Base-by-base conservation (phyloP, 2,329 filamentous ascomycete species). In the Esteya vermicola region DNA sequence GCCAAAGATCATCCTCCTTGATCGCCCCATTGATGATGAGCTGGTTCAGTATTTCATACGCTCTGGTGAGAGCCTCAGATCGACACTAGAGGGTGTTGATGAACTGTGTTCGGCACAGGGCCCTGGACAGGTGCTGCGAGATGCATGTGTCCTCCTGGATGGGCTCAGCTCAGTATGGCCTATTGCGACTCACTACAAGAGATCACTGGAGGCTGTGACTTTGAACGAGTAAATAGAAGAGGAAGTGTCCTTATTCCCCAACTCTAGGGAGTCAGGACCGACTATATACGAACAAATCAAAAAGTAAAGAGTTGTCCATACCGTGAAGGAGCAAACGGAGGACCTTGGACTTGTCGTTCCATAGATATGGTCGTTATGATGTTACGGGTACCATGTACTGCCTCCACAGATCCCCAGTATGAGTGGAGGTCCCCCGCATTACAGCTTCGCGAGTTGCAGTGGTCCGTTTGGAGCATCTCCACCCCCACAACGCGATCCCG, bases 11-110 rank as follows among this genome's bases (percentile, higher is more conserved):
- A 27, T 39, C 19, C 28, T 33, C 9, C 9, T 39, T 10, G 37
- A 39, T 20, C 28, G 37, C 9, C 37, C 37, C n/a, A 16, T 39
- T 14, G 37, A 39, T 16, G 37, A 39, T 20, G 37, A 39, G 37
- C 37, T 39, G 18, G 28, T 33, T 7, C 37, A 39, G 30, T 14
- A 33, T 16, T 39, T 33, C 18, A 33, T 39, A 14, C 28, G 37
- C 6, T 16, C 21, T 3, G 37, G 37, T 3, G 28, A 33, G 9
- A 18, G 26, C 9, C 4, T 38, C 10, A 12, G 6, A 12, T 16
- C 31, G 6, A 28, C 31, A 20, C 25, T 38, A 20, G 36, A 38
- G 19, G 36, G 36, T 5, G 36, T 38, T 10, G 26, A 28, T 14
- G n/a, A 9, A 5, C 26, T 28, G 26, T 28, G 10, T 28, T 10